Conservation (phyloP, 177 flowering plant genomes). For the Vitis hybrid region DNA sequence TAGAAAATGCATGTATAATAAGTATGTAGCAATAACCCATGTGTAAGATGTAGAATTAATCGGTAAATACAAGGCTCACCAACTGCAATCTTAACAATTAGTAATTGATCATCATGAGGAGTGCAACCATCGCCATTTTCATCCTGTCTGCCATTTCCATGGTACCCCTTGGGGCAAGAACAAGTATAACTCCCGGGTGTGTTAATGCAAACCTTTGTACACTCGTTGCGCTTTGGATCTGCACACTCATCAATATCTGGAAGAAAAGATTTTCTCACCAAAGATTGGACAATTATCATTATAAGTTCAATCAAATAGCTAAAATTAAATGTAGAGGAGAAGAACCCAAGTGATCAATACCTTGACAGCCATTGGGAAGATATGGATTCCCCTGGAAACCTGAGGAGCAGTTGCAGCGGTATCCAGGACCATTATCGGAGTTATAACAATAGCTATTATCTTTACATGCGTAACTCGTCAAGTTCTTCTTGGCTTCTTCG, state of each 20-base stretch:
- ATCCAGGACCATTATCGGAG: conserved; percentile 5
- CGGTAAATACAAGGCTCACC: too few relatives aligned
- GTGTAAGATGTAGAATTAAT: too few relatives aligned
- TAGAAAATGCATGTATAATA: too few relatives aligned
- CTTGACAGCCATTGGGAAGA: conserved; percentile 12
- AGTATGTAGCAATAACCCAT: too few relatives aligned
- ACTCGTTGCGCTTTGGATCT: background rate
- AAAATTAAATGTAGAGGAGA: background rate
- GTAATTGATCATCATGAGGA: too few relatives aligned
- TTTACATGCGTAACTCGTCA: background rate
- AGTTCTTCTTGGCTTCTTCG: background rate
- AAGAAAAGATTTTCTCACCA: background rate
- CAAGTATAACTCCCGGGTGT: background rate
- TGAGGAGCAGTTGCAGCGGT: conserved; percentile 11
- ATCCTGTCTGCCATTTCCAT: too few relatives aligned
- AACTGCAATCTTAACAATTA: too few relatives aligned
- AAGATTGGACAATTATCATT: too few relatives aligned
- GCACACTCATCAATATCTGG: conserved; percentile 12
- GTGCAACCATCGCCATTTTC: too few relatives aligned
- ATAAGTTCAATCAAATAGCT: too few relatives aligned
- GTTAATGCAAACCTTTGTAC: background rate
- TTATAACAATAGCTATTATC: background rate
- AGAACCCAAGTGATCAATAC: background rate
- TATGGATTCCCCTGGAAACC: conserved; percentile 19
- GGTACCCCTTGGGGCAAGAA: background rate